Base-by-base conservation (phyloP, 2,329 filamentous ascomycete species). In the Kalmusia sp. region DNA sequence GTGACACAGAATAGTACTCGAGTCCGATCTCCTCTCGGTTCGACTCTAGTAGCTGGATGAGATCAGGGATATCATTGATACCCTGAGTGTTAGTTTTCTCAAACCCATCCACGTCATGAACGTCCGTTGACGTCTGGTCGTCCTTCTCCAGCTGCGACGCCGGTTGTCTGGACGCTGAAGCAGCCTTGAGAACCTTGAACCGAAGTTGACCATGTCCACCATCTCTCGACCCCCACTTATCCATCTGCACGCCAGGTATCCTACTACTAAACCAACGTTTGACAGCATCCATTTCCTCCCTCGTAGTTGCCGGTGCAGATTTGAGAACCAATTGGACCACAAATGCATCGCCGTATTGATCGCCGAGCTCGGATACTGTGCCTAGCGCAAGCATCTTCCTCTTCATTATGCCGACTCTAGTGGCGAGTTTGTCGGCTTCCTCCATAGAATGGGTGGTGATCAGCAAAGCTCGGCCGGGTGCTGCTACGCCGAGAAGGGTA, bases 401-500 rank as follows among this genome's bases (percentile, higher is more conserved):
- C 7, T 92, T 91, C 76, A 98, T 86, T 61, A 98, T 96, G 11
- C 92, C 93, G 0, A 90, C 92, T 1, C 92, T 84, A 25, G 86
- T 87, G 0, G 93, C 93, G 2, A 98, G 81, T 1, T 92, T 92
- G 67, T 96, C 92, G 0, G 93, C 93, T 76, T 97, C 93, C 72
- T 97, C 93, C 92, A 97, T 96, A 43, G 86, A 91, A 73, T 98
- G 93, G 0, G 93, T 97, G 0, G 93, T 97, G 15, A 98, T 82
- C 1, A 98, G 80, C 14, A 97, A 85, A 0, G 88, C 90, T n/a
- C 93, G 84, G 0, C 92, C 92, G 0, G 86, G 69, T 7, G 67
- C 84, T 0, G 89, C 87, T 3, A 93, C 87, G 1, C 86, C 83
- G 3, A 85, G 84, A 1, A 97, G 80, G 0, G 92, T 96, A 51